Percentiles rank a stretch among this genome's conserved stretches.
These are phyloP conservation scores for Chaetomium globosum DNA, from an alignment of 2,329 filamentous ascomycete species.

Conservation along the genomic window DNA sequence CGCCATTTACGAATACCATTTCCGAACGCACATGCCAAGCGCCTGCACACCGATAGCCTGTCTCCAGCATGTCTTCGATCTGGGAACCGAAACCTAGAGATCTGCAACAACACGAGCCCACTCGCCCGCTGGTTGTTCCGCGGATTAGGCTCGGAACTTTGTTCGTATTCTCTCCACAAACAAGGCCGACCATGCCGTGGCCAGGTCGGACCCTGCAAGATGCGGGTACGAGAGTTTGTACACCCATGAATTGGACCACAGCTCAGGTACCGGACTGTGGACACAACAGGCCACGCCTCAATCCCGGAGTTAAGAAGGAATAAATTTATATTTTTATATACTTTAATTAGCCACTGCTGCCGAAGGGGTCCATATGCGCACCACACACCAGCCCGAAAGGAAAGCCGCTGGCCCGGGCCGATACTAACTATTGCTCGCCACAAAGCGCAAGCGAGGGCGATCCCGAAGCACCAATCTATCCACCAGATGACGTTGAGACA, in stretches of 20 bases:
- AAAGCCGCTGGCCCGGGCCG: background rate
- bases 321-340: background rate
- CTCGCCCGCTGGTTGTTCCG: background rate
- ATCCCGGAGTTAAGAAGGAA: slow-evolving; percentile 2
- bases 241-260: slow-evolving; percentile 8
- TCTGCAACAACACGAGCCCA: slow-evolving; percentile 6
- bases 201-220: slow-evolving; percentile 14
- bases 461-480: slow-evolving; percentile 1
- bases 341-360: background rate
- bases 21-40: background rate
- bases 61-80: background rate
- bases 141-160: slow-evolving; percentile 3
- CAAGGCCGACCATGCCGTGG: slow-evolving; percentile 11
- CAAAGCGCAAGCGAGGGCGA: background rate
- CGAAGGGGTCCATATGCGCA: background rate
- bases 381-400: background rate
- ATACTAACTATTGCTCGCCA: background rate
- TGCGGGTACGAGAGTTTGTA: slow-evolving; percentile 9
- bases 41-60: background rate
- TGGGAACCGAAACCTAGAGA: background rate
- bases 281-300: slow-evolving; percentile 4
- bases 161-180: slow-evolving; percentile 21
- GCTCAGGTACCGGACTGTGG: background rate
- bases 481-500: slow-evolving; percentile 10
- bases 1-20: background rate